These are phyloP conservation scores for Papiliotrema flavescens DNA, from an alignment of 1,284 basidiomycete species.

Conservation along the genomic window DNA sequence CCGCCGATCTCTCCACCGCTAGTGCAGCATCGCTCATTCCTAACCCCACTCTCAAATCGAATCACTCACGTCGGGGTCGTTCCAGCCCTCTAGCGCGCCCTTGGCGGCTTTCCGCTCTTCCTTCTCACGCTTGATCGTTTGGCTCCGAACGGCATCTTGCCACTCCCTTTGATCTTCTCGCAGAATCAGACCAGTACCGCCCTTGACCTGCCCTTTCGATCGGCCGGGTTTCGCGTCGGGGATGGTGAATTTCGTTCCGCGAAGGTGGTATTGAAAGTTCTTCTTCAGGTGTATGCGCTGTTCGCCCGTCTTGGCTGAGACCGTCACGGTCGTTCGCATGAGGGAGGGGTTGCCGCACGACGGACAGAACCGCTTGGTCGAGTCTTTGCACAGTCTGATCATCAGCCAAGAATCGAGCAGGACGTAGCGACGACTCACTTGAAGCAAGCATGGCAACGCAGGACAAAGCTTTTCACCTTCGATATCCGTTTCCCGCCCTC, in stretches of 20 bases:
- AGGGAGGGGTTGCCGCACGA: slow-evolving; percentile 93
- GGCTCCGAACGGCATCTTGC: slow-evolving; percentile 70
- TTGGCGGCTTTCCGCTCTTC: slow-evolving; percentile 72
- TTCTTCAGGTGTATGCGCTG: slow-evolving; percentile 79
- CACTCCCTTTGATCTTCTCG: slow-evolving; percentile 88
- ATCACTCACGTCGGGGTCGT: slow-evolving; percentile 72
- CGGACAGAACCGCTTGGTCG: slow-evolving; percentile 93
- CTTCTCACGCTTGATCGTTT: slow-evolving; percentile 66
- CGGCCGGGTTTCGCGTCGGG: slow-evolving; percentile 86
- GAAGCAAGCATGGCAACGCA: slow-evolving; percentile 98
- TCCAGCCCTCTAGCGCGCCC: slow-evolving; percentile 68
- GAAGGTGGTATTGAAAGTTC: slow-evolving; percentile 89
- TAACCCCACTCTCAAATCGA: not conserved
- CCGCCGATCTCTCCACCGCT: not conserved
- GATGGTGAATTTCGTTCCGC: slow-evolving; percentile 91
- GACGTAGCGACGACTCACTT: slow-evolving; percentile 62
- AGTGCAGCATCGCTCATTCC: not conserved
- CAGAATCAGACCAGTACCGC: slow-evolving; percentile 64
- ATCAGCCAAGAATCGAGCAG: slow-evolving; percentile 1
- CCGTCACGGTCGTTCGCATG: slow-evolving; percentile 84
- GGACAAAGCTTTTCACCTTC: slow-evolving; percentile 90
- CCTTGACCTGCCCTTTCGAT: slow-evolving; percentile 76
- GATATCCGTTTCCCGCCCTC: slow-evolving; percentile 86
- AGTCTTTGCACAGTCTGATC: slow-evolving; percentile 87
- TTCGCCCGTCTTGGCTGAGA: slow-evolving; percentile 59